Evolutionary conservation across 2,329 filamentous ascomycete genomes (phyloP), one percentile per base, ranked within the genome.

Genomic region (Claviceps capensis): DNA sequence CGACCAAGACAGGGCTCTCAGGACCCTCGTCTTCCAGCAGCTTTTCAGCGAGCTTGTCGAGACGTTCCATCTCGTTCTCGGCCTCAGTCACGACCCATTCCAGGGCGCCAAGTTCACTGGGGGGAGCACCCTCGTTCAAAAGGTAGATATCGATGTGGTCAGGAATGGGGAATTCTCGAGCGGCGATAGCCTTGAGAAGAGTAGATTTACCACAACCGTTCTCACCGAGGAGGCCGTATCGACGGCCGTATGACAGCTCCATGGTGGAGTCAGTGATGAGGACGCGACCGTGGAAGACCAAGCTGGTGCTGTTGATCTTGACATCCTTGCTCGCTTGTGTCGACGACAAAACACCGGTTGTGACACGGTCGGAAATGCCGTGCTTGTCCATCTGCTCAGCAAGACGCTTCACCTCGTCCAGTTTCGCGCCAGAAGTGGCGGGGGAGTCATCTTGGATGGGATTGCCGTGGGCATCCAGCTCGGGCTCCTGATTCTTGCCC

Each of bases 161-260:
- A 55, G 93, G 94, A 66, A 98, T 87, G 57, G 93, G 94, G 69
- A 83, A 98, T 72, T 98, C 94, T 73, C 93, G 86, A 65, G 83
- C 84, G 62, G 86, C 85, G 67, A 98, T 95, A 60, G 93, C 82
- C 76, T 96, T 97, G 67, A 98, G 81, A 37, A 98, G 73, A n/a
- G 93, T 98, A 58, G 87, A 94, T 79, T 98, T 98, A 69, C 93
- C 93, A 72, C 93, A 98, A 59, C 93, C 93, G 85, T 98, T 98
- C 80, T 98, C 93, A 65, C 93, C 93, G 58, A 98, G 76, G 53
- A 98, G 77, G 69, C 93, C 93, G 68, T 98, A 98, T 64, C 93
- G 83, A 63, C 90, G 86, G 59, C 86, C 89, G 68, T 88, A 93
- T 68, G 86, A 91, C 64, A 98, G 79, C 72, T 98, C 94, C 69